These are phyloP conservation scores for Yamadazyma philogaea DNA, from an alignment of 805 yeast genomes.

Conservation along the genomic window DNA sequence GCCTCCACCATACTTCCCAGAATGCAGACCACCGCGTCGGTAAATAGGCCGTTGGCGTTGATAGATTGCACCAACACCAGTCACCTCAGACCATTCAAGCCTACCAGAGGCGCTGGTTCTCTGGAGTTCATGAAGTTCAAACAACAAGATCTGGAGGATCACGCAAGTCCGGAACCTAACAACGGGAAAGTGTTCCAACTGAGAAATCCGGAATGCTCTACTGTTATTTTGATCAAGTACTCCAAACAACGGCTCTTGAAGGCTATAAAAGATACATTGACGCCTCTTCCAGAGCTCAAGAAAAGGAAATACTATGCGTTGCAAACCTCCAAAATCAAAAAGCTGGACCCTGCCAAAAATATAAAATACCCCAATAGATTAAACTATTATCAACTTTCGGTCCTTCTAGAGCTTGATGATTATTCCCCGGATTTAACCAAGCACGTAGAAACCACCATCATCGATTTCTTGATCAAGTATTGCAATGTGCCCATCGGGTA, in stretches of 20 bases:
- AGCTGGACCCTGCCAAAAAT: neutral
- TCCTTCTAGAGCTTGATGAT: conserved; percentile 5
- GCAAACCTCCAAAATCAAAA: neutral
- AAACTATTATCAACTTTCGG: conserved; percentile 6
- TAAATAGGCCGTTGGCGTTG: neutral
- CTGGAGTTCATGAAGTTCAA: neutral
- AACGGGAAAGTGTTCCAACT: neutral
- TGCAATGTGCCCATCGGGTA: conserved; percentile 10
- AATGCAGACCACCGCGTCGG: neutral
- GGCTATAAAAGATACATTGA: neutral
- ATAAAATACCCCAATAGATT: conserved; percentile 1
- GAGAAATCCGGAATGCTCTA: neutral
- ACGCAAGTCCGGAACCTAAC: neutral
- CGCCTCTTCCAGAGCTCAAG: neutral
- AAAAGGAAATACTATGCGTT: neutral
- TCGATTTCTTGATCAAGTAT: conserved; percentile 6
- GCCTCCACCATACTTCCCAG: neutral
- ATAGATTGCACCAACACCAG: neutral
- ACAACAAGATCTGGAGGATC: neutral
- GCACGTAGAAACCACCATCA: conserved; percentile 6
- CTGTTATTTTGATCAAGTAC: neutral
- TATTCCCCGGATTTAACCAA: conserved; percentile 9
- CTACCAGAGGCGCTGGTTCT: neutral
- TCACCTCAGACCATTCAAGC: neutral
- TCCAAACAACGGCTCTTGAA: neutral